These are phyloP conservation scores for Dendrobium officinale DNA, from an alignment of 106 monocot genomes.

Conservation along the genomic window DNA sequence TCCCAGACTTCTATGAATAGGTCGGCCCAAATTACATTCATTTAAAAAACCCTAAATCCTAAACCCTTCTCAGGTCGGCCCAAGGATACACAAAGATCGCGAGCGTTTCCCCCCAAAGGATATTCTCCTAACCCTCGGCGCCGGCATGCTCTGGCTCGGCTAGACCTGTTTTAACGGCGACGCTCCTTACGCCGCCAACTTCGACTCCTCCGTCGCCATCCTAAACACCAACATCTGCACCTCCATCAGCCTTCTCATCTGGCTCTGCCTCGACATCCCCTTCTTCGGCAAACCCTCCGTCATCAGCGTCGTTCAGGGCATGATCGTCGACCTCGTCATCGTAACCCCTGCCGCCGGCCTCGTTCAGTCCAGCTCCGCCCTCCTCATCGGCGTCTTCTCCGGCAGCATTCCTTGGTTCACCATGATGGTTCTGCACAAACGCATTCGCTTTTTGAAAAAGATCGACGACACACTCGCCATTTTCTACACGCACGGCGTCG, in stretches of 20 bases:
- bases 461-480: conserved; percentile 21
- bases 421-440: conserved; percentile 20
- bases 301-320: conserved; percentile 23
- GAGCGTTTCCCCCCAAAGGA: conserved; percentile 28
- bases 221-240: conserved; percentile 36
- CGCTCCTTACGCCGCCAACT: conserved; percentile 28
- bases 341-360: conserved; percentile 26
- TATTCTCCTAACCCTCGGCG: conserved; percentile 27
- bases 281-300: conserved; percentile 39
- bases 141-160: conserved; percentile 31
- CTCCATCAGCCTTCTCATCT: conserved; percentile 20
- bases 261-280: conserved; percentile 32
- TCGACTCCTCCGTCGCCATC: conserved; percentile 24
- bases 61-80: conserved; percentile 9
- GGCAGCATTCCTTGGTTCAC: conserved; percentile 17
- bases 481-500: conserved; percentile 11
- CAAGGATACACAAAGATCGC: conserved; percentile 26
- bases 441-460: neutral
- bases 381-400: conserved; percentile 7
- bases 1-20: too few relatives aligned
- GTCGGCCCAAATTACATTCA: too few relatives aligned
- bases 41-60: too few relatives aligned
- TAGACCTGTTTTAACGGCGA: conserved; percentile 38
- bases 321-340: conserved; percentile 18
- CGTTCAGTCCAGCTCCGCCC: conserved; percentile 8